Evolutionary conservation across 805 yeast species (phyloP), one percentile per base, ranked within the genome.

Genomic region (Pichia deserticola): DNA sequence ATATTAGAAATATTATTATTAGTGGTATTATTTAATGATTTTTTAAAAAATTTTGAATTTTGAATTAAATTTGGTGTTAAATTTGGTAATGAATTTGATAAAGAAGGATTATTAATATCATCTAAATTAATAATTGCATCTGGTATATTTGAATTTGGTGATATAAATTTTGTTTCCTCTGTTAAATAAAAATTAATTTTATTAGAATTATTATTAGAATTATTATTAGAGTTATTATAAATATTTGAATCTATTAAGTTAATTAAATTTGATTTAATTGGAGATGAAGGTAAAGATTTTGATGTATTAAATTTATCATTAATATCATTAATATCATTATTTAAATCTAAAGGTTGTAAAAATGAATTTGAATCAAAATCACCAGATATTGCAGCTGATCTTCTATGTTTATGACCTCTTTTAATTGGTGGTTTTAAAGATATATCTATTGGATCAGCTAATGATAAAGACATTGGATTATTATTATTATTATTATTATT

Each of bases 351-450:
- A 8, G 55, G 40, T 28, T 54, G 59, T 11, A 61, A 38, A 44
- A 7, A 61, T 42, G 5, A 57, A 54, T 48, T 59, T 47, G 37
- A 59, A 57, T 86, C 93, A 61, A 87, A 85, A 62, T 89, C 96
- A 5, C 93, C 93, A 8, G 93, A 85, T 7, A 89, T 83, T 0
- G 96, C 96, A 27, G 92, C 89, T 0, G 96, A 88, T 47, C 96
- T 71, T 59, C 87, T 78, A 60, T 89, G 96, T 42, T 86, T 78
- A 66, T 89, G 96, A 1, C 81, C 79, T 54, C 78, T 70, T 59
- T 69, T 70, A 45, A 51, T 34, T 15, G 63, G 63, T 8, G 63
- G 63, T 28, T 57, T 65, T 1, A 72, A 65, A 8, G 53, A 7
- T 13, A 48, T 37, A 8, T 40, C 27, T 7, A 48, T 48, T 11